Percentiles rank a stretch among this genome's conserved stretches.
phyloP scores from a whole-genome alignment of 352 stramenopile genomes.

The Pythium guiyangense region DNA sequence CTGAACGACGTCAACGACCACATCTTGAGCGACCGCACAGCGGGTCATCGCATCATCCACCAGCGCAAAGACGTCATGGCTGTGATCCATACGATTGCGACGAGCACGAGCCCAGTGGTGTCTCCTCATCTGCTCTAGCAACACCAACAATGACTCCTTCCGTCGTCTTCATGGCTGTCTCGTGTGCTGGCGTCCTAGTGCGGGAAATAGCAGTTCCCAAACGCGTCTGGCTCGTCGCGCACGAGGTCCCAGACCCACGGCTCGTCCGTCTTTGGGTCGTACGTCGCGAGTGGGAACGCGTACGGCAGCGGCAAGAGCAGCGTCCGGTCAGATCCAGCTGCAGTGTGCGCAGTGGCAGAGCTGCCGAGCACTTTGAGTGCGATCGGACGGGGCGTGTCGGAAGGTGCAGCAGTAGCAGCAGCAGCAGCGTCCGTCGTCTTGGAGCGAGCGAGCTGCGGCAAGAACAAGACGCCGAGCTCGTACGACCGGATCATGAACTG shows the following conservation, averaged over 20 bases:
- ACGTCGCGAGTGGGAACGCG: constrained; percentile 59
- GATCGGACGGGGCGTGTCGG: neutral
- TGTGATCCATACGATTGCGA: constrained; percentile 15
- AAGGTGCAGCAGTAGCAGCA: too few relatives aligned
- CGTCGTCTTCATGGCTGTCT: neutral
- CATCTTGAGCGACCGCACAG: neutral
- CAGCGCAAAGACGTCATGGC: constrained; percentile 13
- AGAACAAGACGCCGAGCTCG: constrained; percentile 74
- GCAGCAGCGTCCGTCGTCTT: neutral
- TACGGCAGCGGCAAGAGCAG: constrained; percentile 52
- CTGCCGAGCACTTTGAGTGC: constrained; percentile 33
- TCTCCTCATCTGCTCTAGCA: too few relatives aligned
- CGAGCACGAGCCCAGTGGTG: neutral
- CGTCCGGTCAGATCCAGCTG: too few relatives aligned
- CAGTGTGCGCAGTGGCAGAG: constrained; percentile 13
- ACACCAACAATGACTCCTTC: too few relatives aligned
- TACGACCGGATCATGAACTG: constrained; percentile 85
- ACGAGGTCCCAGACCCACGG: constrained; percentile 81
- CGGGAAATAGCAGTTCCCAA: constrained; percentile 66
- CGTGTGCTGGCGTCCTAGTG: constrained; percentile 3
- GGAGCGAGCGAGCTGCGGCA: constrained; percentile 28
- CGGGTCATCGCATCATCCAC: constrained; percentile 23
- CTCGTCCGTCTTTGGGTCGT: constrained; percentile 64
- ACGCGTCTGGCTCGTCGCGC: constrained; percentile 61
- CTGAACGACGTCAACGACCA: neutral